Evolutionary conservation across 352 stramenopile genomes (phyloP), one percentile per base, ranked within the genome.

Genomic region (Phytophthora foliorum): DNA sequence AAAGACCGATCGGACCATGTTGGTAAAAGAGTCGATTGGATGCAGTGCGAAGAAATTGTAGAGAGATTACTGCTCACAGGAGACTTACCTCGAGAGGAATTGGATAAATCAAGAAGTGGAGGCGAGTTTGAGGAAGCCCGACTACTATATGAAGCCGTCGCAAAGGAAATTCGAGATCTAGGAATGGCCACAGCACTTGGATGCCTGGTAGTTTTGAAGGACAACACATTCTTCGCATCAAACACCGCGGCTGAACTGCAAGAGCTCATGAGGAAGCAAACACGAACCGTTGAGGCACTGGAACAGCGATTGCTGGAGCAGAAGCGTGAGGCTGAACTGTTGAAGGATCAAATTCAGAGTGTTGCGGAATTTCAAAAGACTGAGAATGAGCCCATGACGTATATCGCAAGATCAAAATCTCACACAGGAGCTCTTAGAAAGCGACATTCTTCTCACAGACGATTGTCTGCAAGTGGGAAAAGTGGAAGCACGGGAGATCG

Each of bases 151-250:
- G 63, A 81, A 19, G 69, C 77, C 14, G 69, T 78, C 3, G 55
- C 72, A 2, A 45, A 74, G n/a, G 75, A 76, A 60, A 78, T 94
- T 19, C 68, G 75, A 8, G 54, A 70, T 13, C 57, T 79, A 5
- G 86, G 84, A 0, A 69, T 92, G 29, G 73, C 67, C 7, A 80
- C 68, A 41, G 86, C 84, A 3, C 39, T 94, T 14, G 82, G 71
- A 1, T 93, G 86, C 53, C 63, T 94, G 0, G 51, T 63, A 8
- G 70, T 89, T 16, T 60, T 92, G 61, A 90, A 89, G n/a, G 82
- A 92, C 52, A 92, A 75, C n/a, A 81, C 86, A 3, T 75, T 92
- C 27, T 90, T 88, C 49, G 82, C 83, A 0, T 90, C 80, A 2
- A 89, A 82, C 39, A 81, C 86, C 5, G 76, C 82, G 0, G 71